Base-by-base conservation (phyloP, 2,329 filamentous ascomycete species). In the Penicillium sp. region DNA sequence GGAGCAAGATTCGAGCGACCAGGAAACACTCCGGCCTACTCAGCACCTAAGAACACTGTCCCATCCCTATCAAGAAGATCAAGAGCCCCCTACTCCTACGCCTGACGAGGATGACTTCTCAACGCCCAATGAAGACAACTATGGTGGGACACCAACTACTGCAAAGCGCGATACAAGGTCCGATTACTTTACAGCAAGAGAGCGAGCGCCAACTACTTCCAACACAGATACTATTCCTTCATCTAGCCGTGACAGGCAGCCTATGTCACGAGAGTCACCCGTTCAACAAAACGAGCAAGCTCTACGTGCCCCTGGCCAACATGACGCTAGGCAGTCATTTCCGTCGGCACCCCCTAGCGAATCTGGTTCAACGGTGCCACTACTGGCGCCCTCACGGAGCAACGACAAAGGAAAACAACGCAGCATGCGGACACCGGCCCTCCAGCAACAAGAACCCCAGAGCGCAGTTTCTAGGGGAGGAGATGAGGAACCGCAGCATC, bases 391-490 rank as follows among this genome's bases (percentile, higher is more conserved):
- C 31, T 55, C 66, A 11, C 48, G 35, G 23, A 53, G 53, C 21
- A 69, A 73, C 56, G 65, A 61, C 7, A 71, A 73, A 61, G 59
- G 66, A 46, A 69, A 63, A 17, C 56, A 64, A 52, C 50, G 47
- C 47, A 58, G 62, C 41, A 57, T 68, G 48, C 46, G 58, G n/a
- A 59, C 57, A 21, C 61, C 64, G n/a, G 68, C 60, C 23, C 69
- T 79, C 46, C 71, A 72, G 38, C 70, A 66, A 17, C 74, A 76
- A n/a, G 74, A 76, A 26, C 75, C 76, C 15, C 70, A 73, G n/a
- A 66, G 68, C 60, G 67, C 69, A 41, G 64, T 68, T 53, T 51
- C 56, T 26, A 65, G 69, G 38, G 67, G 69, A 51, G 66, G 69
- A 50, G 54, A 58, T 17, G 64, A 69, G 41, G 67, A 68, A 6